phyloP scores from a whole-genome alignment of 139 green algal species.

The Chlorella sorokiniana region DNA sequence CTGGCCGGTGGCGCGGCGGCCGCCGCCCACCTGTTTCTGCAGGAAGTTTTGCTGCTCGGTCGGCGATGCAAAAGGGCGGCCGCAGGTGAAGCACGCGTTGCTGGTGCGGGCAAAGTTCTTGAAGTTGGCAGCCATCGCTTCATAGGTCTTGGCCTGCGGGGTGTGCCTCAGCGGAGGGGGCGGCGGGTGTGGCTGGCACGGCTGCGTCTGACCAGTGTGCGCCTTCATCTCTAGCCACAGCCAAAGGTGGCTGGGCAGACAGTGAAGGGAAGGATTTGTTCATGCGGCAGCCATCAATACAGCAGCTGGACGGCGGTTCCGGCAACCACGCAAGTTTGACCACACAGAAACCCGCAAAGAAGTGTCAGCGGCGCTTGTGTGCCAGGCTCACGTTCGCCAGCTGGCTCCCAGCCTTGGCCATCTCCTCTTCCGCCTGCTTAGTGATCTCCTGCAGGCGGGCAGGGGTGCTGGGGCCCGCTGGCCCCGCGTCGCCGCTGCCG shows the following conservation, averaged over 20 bases:
- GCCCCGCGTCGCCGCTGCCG: background rate
- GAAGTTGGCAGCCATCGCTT: background rate
- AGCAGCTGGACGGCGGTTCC: too few species aligned
- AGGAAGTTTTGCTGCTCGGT: constrained; percentile 47
- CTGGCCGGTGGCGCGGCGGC: too few species aligned
- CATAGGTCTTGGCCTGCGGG: background rate
- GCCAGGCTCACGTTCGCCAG: background rate
- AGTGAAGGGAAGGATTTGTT: too few species aligned
- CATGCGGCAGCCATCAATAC: background rate
- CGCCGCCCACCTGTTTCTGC: background rate
- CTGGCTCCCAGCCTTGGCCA: background rate
- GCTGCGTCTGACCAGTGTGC: too few species aligned
- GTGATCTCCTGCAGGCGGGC: constrained; percentile 19
- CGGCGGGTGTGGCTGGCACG: too few species aligned
- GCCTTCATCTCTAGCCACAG: too few species aligned
- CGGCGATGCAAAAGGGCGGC: constrained; percentile 20
- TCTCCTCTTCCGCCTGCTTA: constrained; percentile 7
- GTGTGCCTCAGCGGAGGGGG: too few species aligned
- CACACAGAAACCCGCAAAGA: background rate
- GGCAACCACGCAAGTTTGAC: background rate
- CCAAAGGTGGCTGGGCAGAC: too few species aligned
- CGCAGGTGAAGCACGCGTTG: constrained; percentile 52
- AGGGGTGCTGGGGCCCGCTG: background rate
- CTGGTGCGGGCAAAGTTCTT: constrained; percentile 8
- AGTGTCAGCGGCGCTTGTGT: too few species aligned